These are phyloP conservation scores for Entomophthora muscae DNA, from an alignment of 371 early-diverging fungal genomes.

Conservation along the genomic window DNA sequence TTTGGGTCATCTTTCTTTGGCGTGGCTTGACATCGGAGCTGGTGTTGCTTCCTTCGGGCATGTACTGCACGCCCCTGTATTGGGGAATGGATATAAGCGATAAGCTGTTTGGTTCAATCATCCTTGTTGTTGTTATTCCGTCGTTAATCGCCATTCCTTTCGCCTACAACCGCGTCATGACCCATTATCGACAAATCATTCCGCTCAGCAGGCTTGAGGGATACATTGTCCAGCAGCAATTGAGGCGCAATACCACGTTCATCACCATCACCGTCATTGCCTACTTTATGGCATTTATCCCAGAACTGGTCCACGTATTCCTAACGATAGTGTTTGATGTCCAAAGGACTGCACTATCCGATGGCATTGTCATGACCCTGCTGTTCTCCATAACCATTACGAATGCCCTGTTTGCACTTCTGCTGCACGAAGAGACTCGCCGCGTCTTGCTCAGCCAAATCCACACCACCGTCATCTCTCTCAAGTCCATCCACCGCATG, in stretches of 20 bases:
- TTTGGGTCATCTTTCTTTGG: not conserved
- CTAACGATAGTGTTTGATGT: not conserved
- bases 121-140: not conserved
- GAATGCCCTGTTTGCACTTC: not conserved
- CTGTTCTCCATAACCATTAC: not conserved
- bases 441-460: no score
- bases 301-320: not conserved
- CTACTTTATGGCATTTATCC: not conserved
- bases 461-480: no score
- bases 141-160: not conserved
- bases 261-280: not conserved
- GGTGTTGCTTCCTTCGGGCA: not conserved
- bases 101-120: not conserved
- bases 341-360: not conserved
- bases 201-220: not conserved
- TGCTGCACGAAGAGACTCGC: slow-evolving; percentile 6
- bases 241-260: not conserved
- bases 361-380: not conserved
- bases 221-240: not conserved
- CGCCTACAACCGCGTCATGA: not conserved
- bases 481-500: no score
- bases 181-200: not conserved
- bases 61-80: not conserved
- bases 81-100: not conserved
- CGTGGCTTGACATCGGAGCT: not conserved